phyloP scores from a whole-genome alignment of 768 basidiomycete genomes.

The Panaeolus papilionaceus region DNA sequence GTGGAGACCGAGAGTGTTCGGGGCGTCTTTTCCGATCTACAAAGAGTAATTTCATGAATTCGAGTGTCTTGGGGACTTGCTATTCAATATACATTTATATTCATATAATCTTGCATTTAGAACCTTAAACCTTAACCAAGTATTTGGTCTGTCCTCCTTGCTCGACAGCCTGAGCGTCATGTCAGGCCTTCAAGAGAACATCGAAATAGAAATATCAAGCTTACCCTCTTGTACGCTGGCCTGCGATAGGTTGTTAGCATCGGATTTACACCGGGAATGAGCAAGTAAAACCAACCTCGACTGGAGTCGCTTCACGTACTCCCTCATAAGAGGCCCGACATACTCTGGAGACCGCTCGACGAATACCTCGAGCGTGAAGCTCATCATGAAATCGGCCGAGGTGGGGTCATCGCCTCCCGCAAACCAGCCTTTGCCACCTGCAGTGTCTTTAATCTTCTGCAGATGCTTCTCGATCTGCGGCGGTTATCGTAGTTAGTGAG shows the following conservation, averaged over 20 bases:
- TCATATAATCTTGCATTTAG: too few relatives aligned
- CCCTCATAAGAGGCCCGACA: conserved; percentile 27
- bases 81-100: too few relatives aligned
- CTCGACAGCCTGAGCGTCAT: conserved; percentile 32
- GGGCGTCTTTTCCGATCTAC: not conserved
- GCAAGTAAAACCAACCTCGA: conserved; percentile 23
- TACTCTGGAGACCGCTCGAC: conserved; percentile 23
- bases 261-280: not conserved
- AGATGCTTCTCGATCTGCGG: conserved; percentile 27
- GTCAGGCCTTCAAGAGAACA: not conserved
- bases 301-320: conserved; percentile 31
- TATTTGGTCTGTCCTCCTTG: conserved; percentile 40
- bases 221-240: conserved; percentile 23
- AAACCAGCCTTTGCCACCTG: conserved; percentile 15
- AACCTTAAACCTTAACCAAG: conserved; percentile 7
- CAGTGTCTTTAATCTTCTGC: conserved; percentile 17
- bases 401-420: conserved; percentile 16
- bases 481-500: not conserved
- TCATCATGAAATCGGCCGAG: conserved; percentile 35
- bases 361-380: conserved; percentile 31
- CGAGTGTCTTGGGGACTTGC: not conserved
- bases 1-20: not conserved
- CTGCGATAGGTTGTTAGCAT: not conserved
- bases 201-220: not conserved
- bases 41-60: not conserved